phyloP scores from a whole-genome alignment of 148 eudicot species.

The Dysphania ambrosioides region DNA sequence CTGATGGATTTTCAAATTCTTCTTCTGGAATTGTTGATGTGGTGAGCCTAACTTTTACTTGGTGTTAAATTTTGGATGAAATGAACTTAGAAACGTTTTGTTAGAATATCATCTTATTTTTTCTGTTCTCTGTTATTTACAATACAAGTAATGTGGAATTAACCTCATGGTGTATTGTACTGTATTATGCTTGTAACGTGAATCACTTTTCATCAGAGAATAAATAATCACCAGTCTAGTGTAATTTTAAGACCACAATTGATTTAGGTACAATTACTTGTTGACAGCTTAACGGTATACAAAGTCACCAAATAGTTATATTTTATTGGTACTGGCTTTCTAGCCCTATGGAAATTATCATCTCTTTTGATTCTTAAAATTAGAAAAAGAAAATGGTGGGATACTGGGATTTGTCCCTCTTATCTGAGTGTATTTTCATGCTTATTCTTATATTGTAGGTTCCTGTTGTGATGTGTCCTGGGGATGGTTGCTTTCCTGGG shows the following conservation, averaged over 20 bases:
- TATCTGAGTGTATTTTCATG: slow-evolving; percentile 1
- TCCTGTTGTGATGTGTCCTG: slow-evolving; percentile 82
- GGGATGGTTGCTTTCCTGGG: slow-evolving; percentile 80
- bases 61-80: neutral
- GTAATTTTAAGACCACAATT: neutral
- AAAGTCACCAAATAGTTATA: neutral
- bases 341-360: too few relatives aligned
- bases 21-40: slow-evolving; percentile 53
- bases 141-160: neutral
- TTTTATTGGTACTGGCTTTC: too few relatives aligned
- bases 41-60: slow-evolving; percentile 19
- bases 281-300: neutral
- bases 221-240: neutral
- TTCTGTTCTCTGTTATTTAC: neutral
- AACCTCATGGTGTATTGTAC: neutral
- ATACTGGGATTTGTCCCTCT: neutral
- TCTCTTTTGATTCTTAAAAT: neutral
- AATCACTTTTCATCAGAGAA: neutral
- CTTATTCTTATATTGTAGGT: slow-evolving; percentile 45
- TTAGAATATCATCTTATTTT: neutral
- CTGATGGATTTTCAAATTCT: slow-evolving; percentile 37
- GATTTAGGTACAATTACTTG: neutral
- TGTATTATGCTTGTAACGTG: too few relatives aligned
- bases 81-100: neutral
- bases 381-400: neutral